Base-by-base conservation (phyloP, 2,329 filamentous ascomycete genomes). In the Mycogone perniciosa region DNA sequence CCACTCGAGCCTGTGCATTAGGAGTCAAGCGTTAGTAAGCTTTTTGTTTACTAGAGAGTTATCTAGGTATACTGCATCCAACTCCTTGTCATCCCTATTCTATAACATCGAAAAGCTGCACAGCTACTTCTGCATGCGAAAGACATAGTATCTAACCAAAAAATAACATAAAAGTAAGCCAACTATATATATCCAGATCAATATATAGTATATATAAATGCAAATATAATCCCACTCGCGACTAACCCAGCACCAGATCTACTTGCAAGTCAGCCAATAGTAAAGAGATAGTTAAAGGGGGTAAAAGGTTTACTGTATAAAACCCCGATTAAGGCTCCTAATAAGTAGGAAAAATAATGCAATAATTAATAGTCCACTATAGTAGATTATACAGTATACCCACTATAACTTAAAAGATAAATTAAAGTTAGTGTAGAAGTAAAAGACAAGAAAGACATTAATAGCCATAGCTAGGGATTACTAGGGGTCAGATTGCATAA, bases 391-490 rank as follows among this genome's bases (percentile, higher is more conserved):
- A 34, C 84, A 76, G 63, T 92, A 92, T 44, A 82, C 75, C 76
- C 84, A 88, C 60, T 85, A 79, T 64, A 86, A 86, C 43, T 78
- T 77, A n/a, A 79, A 76, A 61, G 90, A 89, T 46, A 86, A 83
- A 6, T 84, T 84, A 0, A 79, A 78, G 43, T 73, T 80, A 43
- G 76, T 74, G n/a, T 76, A 72, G 57, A 76, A 76, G 66, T 81
- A 82, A 63, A 82, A 82, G 52, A 82, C 79, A 46, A 91, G 76
- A 60, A 86, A 88, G 55, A 92, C 88, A 61, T 92, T 93, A 62
- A 85, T 75, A 3, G 88, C 86, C 88, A 93, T 92, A 56, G 85
- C 85, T 48, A 90, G 79, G 0, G 86, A 87, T 86, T 84, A 90
- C 70, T 86, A 77, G 0, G 84, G 82, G 66, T 89, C 85, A 5